These are phyloP conservation scores for Oropetium thomaeum DNA, from an alignment of 176 grass and related monocot genomes.

Conservation along the genomic window DNA sequence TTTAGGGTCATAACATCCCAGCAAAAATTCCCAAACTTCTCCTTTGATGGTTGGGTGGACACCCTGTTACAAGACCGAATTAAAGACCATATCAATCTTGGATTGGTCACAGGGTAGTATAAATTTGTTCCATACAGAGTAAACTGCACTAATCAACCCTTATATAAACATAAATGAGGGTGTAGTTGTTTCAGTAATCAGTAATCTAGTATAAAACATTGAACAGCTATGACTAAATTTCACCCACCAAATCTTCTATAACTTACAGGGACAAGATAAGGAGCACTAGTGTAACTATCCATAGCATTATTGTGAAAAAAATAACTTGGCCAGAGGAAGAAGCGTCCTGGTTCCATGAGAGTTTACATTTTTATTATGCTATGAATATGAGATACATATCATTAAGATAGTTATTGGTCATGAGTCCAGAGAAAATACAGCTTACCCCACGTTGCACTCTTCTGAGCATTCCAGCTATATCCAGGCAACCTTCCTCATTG, in stretches of 20 bases:
- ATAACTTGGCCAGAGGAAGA: no score
- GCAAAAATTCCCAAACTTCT: slow-evolving; percentile 94
- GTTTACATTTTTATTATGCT: background rate
- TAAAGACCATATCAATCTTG: background rate
- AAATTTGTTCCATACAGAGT: no score
- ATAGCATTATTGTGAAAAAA: no score
- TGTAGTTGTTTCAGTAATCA: no score
- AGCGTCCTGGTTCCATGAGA: background rate
- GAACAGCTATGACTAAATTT: no score
- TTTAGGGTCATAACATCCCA: slow-evolving; percentile 93
- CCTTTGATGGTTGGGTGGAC: slow-evolving; percentile 88
- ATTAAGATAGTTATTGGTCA: background rate
- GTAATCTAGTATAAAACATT: no score
- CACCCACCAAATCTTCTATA: no score
- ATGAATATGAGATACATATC: background rate
- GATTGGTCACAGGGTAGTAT: no score
- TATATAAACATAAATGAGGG: no score
- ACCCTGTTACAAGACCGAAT: slow-evolving; percentile 56
- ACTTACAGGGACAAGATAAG: background rate
- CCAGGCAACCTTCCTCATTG: slow-evolving; percentile 70
- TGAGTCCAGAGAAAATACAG: slow-evolving; percentile 6
- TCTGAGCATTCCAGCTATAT: slow-evolving; percentile 67
- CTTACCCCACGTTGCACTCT: slow-evolving; percentile 82
- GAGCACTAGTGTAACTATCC: no score
- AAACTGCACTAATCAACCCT: no score